Conservation (phyloP, 2,329 filamentous ascomycete species). For the Venturiaceae sp. region DNA sequence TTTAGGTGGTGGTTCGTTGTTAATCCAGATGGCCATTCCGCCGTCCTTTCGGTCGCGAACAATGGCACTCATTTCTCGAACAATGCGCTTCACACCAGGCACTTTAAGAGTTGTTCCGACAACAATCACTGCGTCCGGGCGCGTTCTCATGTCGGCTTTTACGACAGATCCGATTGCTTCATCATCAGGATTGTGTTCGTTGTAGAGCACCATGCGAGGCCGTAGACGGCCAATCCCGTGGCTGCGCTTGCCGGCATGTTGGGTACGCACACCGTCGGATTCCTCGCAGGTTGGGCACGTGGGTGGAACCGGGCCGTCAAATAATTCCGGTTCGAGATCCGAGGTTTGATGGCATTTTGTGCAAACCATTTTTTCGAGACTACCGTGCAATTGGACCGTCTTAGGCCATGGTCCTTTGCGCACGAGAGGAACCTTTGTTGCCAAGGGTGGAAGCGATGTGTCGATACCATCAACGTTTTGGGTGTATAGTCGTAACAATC, state of each 20-base stretch:
- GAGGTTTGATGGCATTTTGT: conserved; percentile 77
- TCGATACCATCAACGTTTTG: conserved; percentile 98
- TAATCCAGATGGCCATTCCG: conserved; percentile 81
- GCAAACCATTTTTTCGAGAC: conserved; percentile 92
- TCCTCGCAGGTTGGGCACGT: conserved; percentile 66
- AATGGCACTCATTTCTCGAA: conserved; percentile 80
- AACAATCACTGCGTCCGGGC: conserved; percentile 87
- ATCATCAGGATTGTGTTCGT: conserved; percentile 92
- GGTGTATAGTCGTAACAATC: conserved; percentile 82
- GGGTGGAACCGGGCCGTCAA: conserved; percentile 76
- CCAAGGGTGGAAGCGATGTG: conserved; percentile 67
- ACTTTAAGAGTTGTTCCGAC: conserved; percentile 95
- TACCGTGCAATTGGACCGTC: conserved; percentile 88
- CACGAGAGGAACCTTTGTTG: conserved; percentile 71
- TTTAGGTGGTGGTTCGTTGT: conserved; percentile 74
- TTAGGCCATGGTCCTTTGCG: conserved; percentile 85
- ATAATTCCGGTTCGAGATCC: conserved; percentile 68
- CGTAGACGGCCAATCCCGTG: conserved; percentile 86
- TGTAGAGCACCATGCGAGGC: conserved; percentile 92
- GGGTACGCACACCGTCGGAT: conserved; percentile 66
- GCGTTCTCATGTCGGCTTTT: conserved; percentile 70
- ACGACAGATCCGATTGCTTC: conserved; percentile 92
- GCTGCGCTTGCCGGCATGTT: conserved; percentile 73
- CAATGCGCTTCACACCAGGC: conserved; percentile 80
- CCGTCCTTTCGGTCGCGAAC: conserved; percentile 77